Conservation (phyloP, 345 rosid species). For the Geranium rotundifolium region DNA sequence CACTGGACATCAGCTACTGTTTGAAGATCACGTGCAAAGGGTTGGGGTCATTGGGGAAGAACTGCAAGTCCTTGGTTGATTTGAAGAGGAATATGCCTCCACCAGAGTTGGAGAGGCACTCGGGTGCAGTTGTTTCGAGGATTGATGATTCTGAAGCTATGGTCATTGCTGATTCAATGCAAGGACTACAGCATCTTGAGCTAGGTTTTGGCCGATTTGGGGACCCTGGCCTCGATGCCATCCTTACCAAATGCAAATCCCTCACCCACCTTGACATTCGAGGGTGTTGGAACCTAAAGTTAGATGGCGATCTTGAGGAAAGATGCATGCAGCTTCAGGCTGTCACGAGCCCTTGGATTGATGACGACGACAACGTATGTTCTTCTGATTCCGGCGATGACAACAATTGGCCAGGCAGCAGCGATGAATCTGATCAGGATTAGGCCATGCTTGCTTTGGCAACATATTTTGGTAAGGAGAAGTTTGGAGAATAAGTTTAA, state of each 20-base stretch:
- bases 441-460: no score
- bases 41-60: conserved; percentile 8
- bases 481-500: no score
- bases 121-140: neutral
- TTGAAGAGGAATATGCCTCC: conserved; percentile 11
- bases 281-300: conserved; percentile 8
- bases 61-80: conserved; percentile 6
- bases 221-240: conserved; percentile 6
- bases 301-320: conserved; percentile 1
- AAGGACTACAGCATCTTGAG: conserved; percentile 5
- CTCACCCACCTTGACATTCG: conserved; percentile 9
- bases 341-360: conserved; percentile 6
- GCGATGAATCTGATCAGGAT: no score
- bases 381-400: no score
- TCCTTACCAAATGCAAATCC: conserved; percentile 8
- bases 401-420: no score
- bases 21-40: conserved; percentile 7
- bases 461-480: no score
- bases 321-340: neutral
- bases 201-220: conserved; percentile 10
- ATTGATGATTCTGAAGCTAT: conserved; percentile 7
- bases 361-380: neutral
- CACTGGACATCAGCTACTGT: conserved; percentile 8
- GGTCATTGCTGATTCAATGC: conserved; percentile 5
- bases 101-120: neutral